Conservation (phyloP, 78 protist genomes). For the Cavenderia fasciculata region DNA sequence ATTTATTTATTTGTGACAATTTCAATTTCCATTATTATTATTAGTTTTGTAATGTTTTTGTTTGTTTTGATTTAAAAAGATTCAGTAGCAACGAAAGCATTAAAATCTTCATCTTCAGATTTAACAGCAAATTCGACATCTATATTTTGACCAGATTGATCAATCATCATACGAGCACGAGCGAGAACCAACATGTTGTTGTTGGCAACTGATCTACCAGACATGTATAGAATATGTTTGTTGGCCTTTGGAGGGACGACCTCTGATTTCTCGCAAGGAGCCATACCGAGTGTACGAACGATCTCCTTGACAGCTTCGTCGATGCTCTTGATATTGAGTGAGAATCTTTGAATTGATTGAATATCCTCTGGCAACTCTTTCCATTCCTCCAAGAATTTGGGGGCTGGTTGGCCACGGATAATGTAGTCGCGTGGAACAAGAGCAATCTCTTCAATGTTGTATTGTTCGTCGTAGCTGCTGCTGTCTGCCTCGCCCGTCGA, state of each 20-base stretch:
- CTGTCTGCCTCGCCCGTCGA: conserved; percentile 84
- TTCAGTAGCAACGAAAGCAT: conserved; percentile 39
- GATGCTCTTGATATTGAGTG: conserved; percentile 69
- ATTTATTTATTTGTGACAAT: no score
- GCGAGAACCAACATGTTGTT: conserved; percentile 30
- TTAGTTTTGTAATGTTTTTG: no score
- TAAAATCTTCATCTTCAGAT: conserved; percentile 36
- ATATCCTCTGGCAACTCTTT: conserved; percentile 65
- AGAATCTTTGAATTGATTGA: conserved; percentile 81
- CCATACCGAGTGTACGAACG: conserved; percentile 86
- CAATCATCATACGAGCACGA: conserved; percentile 59
- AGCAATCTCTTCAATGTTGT: conserved; percentile 80
- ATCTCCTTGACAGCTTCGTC: conserved; percentile 83
- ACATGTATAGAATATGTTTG: conserved; percentile 75
- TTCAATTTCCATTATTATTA: no score
- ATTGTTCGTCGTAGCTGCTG: conserved; percentile 86
- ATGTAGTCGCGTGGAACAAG: conserved; percentile 80
- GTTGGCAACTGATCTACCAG: conserved; percentile 69
- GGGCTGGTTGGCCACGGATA: conserved; percentile 9
- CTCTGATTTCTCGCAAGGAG: conserved; percentile 82
- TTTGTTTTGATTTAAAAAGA: conserved; percentile 16
- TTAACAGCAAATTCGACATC: conserved; percentile 58
- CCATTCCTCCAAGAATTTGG: conserved; percentile 87
- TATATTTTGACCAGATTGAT: conserved; percentile 15
- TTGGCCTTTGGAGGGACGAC: conserved; percentile 45